Base-by-base conservation (phyloP, 441 rosid species). In the Populus hybrid region DNA sequence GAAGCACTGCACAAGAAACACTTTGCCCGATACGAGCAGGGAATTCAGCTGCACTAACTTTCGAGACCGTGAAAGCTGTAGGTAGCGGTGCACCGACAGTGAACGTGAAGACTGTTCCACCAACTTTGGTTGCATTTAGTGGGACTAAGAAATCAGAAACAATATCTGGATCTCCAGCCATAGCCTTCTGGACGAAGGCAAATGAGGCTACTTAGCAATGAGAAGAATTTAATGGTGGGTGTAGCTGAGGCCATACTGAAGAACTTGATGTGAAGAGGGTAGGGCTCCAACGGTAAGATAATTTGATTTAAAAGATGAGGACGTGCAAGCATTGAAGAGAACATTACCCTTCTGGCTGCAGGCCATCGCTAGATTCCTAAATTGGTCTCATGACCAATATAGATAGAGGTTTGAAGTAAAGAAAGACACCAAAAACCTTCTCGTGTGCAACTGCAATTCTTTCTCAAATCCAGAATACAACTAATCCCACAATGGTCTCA, bases 21-120 rank as follows among this genome's bases (percentile, higher is more conserved):
- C 85, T 83, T 14, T 82, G 89, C 8, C 89, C 84, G 23, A 72
- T 70, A 1, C 83, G 82, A 20, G 85, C 82, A 1, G 86, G 86
- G 82, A 86, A 81, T 65, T 84, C 87, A 1, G 61, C 74, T 77
- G 73, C 6, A 74, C 80, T 75, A 20, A 83, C 86, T 79, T 84
- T 84, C 6, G 40, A 14, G 35, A 69, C 78, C 12, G 23, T 79
- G 66, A 83, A 86, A 24, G 30, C 63, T 23, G 81, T 8, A 0
- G 84, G 87, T 8, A 38, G 61, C 0, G 4, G 11, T 38, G 79
- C 66, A 1, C 46, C 57, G 34, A 1, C 81, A 0, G 80, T 85
- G 57, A 59, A 85, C 7, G 88, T 84, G 78, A 85, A 85, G 81
- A 85, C 82, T 61, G 68, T 69, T 1, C 81, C 84, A 26, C 81